phyloP scores from a whole-genome alignment of 169 alveolate genomes.

The Plasmodium sp. region DNA sequence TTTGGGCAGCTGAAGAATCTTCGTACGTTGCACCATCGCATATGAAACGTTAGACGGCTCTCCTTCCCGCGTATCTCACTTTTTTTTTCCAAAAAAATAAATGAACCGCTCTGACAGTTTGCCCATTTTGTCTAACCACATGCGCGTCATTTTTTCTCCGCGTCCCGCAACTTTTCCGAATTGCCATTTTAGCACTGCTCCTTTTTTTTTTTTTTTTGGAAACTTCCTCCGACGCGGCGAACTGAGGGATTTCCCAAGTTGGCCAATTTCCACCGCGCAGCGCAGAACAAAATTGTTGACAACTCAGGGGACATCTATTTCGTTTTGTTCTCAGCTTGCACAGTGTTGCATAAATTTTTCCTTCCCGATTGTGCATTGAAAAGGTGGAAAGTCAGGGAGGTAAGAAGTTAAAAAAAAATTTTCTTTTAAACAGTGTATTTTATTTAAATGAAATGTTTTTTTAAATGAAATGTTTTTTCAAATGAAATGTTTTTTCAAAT shows the following conservation, averaged over 20 bases:
- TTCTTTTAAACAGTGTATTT: background rate
- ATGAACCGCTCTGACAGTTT: background rate
- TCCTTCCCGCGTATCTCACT: no score
- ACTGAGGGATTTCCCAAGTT: background rate
- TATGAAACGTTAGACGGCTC: no score
- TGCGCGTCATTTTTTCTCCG: background rate
- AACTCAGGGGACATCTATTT: background rate
- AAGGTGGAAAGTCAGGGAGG: background rate
- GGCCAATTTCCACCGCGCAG: background rate
- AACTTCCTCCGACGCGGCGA: background rate
- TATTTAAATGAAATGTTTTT: background rate
- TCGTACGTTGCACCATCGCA: no score
- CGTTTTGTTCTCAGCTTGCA: constrained; percentile 3
- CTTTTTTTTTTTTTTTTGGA: background rate
- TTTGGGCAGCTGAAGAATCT: no score
- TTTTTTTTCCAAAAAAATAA: background rate
- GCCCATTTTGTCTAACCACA: background rate
- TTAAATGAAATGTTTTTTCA: background rate
- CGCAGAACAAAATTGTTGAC: background rate
- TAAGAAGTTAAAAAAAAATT: background rate
- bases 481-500: background rate
- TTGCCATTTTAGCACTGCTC: background rate
- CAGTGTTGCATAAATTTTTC: constrained; percentile 7
- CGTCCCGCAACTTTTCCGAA: background rate
- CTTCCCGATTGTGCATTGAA: background rate